Evolutionary conservation across 495 filamentous ascomycete species (phyloP), one percentile per base, ranked within the genome.

Genomic region (Aspergillus bertholletiae): DNA sequence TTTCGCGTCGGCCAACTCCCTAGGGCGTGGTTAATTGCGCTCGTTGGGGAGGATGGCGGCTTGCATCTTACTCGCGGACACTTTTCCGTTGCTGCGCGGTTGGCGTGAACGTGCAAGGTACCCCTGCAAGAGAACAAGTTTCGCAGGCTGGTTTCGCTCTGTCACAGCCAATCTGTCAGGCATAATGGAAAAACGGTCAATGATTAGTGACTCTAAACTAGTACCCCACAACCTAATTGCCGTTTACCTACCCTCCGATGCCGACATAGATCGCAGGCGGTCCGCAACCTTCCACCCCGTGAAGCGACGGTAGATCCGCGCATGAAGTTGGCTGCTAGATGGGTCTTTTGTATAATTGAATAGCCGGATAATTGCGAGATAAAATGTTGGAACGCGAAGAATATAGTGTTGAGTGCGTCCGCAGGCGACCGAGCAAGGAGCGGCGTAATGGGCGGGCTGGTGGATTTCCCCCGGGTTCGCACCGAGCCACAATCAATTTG

Each of bases 161-260:
- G 39, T 70, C 64, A 50, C 67, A 70, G 18, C 61, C 60, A 37
- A 70, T 66, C 67, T 70, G 35, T 28, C 1, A 2, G 7, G 13
- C 45, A 30, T 23, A 30, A 9, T 20, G 17, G n/a, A n/a, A 5
- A n/a, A 18, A n/a, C 7, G 9, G 27, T 46, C 24, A 23, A 32
- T 39, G 15, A 24, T 23, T n/a, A 12, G 3, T 15, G 17, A 34
- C 23, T 44, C 27, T 9, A 12, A 43, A 30, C 55, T 1, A 45
- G 12, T 47, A 15, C 15, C 27, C 27, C 5, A n/a, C n/a, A n/a
- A n/a, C n/a, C 30, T 9, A 9, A 11, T 32, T 32, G 30, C 30
- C 30, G 24, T 20, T 47, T 11, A 20, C 41, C 9, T 57, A 66
- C 63, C 58, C 60, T 66, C 44, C 58, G 46, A 18, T 53, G 27